These are phyloP conservation scores for Anastatica hierochuntica DNA, from an alignment of 345 rosid species.

Conservation along the genomic window DNA sequence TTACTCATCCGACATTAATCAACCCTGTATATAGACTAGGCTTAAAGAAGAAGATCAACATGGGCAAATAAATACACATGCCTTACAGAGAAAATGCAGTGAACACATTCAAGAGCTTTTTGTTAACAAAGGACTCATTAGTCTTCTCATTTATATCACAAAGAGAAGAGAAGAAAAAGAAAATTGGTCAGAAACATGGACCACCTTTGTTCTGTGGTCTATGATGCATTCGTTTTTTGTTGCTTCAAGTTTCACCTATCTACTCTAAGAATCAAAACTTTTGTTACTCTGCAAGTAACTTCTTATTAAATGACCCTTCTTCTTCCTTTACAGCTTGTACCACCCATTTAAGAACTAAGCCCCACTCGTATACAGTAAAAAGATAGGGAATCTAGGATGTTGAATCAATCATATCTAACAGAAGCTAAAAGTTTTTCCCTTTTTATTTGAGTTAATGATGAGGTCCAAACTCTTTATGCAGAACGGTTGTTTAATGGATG, in stretches of 20 bases:
- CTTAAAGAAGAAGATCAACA: slow-evolving; percentile 20
- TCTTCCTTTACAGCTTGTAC: too few species aligned
- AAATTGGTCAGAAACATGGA: slow-evolving; percentile 27
- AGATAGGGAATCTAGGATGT: not conserved
- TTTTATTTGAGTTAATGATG: slow-evolving; percentile 6
- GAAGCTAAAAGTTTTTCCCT: too few species aligned
- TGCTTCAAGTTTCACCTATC: slow-evolving; percentile 26
- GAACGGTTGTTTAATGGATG: slow-evolving; percentile 55
- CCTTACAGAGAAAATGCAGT: slow-evolving; percentile 18
- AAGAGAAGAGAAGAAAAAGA: not conserved
- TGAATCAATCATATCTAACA: not conserved
- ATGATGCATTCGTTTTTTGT: slow-evolving; percentile 6
- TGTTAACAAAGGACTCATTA: slow-evolving; percentile 19
- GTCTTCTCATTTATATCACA: slow-evolving; percentile 3
- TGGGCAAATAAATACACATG: slow-evolving; percentile 26
- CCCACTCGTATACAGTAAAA: slow-evolving; percentile 7
- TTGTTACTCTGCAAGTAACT: too few species aligned
- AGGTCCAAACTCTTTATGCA: slow-evolving; percentile 26
- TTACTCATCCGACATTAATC: slow-evolving; percentile 22
- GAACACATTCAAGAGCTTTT: slow-evolving; percentile 7
- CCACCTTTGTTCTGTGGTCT: slow-evolving; percentile 29
- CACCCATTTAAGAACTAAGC: slow-evolving; percentile 12
- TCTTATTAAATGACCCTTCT: slow-evolving; percentile 13
- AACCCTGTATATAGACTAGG: slow-evolving; percentile 26
- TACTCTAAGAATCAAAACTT: slow-evolving; percentile 19